Conservation (phyloP, 345 rosid genomes). For the Clausena lansium region DNA sequence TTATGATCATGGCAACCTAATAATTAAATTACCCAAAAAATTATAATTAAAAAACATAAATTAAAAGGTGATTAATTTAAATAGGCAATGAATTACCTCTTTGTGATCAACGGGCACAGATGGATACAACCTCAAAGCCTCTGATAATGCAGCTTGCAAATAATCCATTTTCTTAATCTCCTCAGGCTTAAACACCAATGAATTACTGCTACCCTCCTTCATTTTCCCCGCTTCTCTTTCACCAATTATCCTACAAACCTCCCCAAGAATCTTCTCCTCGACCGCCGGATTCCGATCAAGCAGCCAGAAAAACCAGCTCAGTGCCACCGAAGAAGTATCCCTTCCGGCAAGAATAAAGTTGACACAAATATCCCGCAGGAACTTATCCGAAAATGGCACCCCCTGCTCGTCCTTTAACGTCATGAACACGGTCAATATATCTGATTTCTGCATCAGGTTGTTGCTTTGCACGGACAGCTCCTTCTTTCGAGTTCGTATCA, state of each 20-base stretch:
- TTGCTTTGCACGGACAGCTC: slow-evolving; percentile 44
- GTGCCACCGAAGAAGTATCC: slow-evolving; percentile 92
- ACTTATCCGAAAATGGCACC: slow-evolving; percentile 65
- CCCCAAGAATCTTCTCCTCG: slow-evolving; percentile 60
- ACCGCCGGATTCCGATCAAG: slow-evolving; percentile 59
- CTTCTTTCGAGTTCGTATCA: slow-evolving; percentile 71
- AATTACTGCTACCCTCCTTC: slow-evolving; percentile 12
- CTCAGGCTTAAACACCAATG: slow-evolving; percentile 57
- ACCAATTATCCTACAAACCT: slow-evolving; percentile 48
- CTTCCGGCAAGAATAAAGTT: slow-evolving; percentile 96
- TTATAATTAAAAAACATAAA: too few species aligned
- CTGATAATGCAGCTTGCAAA: slow-evolving; percentile 90
- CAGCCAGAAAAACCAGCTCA: slow-evolving; percentile 96
- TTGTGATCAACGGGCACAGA: slow-evolving; percentile 96
- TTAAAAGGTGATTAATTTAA: not conserved
- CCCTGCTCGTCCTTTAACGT: slow-evolving; percentile 52
- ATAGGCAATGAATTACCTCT: slow-evolving; percentile 53
- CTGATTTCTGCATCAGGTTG: slow-evolving; percentile 44
- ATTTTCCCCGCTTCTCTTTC: slow-evolving; percentile 38
- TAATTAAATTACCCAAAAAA: too few species aligned
- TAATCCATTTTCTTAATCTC: slow-evolving; percentile 98
- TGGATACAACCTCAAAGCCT: slow-evolving; percentile 88
- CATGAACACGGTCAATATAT: slow-evolving; percentile 77
- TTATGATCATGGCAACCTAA: not conserved
- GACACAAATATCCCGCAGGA: slow-evolving; percentile 84